Base-by-base conservation (phyloP, 306 rosid genomes). In the Fragaria iinumae region DNA sequence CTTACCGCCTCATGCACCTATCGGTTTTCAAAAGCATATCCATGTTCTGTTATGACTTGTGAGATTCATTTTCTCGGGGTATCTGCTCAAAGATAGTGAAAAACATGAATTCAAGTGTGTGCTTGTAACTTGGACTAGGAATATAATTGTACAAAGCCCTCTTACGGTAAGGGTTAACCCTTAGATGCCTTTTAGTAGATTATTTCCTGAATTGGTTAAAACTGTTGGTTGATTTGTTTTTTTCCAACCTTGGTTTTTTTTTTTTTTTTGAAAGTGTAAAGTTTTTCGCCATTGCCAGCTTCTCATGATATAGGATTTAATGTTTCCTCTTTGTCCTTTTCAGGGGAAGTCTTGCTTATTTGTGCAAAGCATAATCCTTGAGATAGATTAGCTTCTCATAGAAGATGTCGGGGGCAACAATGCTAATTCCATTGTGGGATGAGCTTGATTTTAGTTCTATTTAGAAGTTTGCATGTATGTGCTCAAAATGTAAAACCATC, bases 371-470 rank as follows among this genome's bases (percentile, higher is more conserved):
- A 72, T 53, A 39, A 53, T 68, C 57, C 6, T 79, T 67, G 83
- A 84, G 74, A 71, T 57, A 53, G 39, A 41, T 69, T 74, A 73
- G 34, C 55, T 50, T 39, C 27, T 63, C 50, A 49, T 63, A 41
- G 44, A 82, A 86, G 59, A 94, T 94, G 97, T 86, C 89, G 81
- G 93, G 93, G 90, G 91, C 65, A 88, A 90, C 95, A 90, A 86
- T 14, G 87, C 85, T 43, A 91, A 90, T 76, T 75, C 85, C 8
- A 60, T 86, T 32, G 74, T 72, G 81, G 68, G 75, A 73, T 71
- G 81, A 80, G 84, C 72, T 66, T 80, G 76, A 27, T n/a, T 59
- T 55, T 64, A 25, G 20, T 27, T 55, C 11, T 39, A 63, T 65
- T 20, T 52, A 49, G 41, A 49, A 49, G n/a, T 49, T n/a, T 27